A percentile compares a stretch with the other conserved stretches of the same genome.
These are phyloP conservation scores for Fusarium citri DNA, from an alignment of 2,329 filamentous ascomycete genomes.

Conservation along the genomic window DNA sequence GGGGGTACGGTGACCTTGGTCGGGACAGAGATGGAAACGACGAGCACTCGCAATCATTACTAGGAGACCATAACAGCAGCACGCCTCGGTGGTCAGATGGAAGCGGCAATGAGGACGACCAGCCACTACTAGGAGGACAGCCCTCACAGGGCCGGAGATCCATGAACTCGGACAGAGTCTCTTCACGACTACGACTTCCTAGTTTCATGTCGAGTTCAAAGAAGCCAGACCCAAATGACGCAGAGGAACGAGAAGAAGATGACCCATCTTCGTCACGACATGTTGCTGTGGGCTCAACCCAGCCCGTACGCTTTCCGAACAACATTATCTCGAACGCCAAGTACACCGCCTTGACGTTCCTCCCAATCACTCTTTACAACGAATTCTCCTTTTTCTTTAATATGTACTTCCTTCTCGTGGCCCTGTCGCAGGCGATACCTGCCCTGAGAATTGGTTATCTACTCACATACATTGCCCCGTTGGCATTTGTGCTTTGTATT, in stretches of 20 bases:
- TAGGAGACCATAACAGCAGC: slow-evolving; percentile 70
- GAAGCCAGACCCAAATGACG: slow-evolving; percentile 53
- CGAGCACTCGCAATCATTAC: slow-evolving; percentile 74
- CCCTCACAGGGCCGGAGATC: slow-evolving; percentile 46
- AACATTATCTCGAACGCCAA: slow-evolving; percentile 97
- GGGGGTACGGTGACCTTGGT: slow-evolving; percentile 71
- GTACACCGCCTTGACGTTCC: slow-evolving; percentile 94
- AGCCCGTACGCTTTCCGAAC: slow-evolving; percentile 81
- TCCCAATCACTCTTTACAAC: slow-evolving; percentile 95
- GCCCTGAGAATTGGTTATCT: slow-evolving; percentile 92
- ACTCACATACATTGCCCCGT: slow-evolving; percentile 90
- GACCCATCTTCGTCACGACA: slow-evolving; percentile 78
- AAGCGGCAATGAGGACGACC: slow-evolving; percentile 74
- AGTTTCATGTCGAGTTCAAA: slow-evolving; percentile 69
- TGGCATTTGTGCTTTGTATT: slow-evolving; percentile 91
- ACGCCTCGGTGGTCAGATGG: slow-evolving; percentile 69
- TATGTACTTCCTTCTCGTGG: slow-evolving; percentile 97
- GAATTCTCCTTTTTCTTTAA: slow-evolving; percentile 99
- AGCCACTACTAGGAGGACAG: slow-evolving; percentile 72
- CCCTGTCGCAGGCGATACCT: slow-evolving; percentile 91
- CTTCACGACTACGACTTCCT: slow-evolving; percentile 71
- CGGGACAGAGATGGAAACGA: slow-evolving; percentile 66
- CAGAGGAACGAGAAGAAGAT: slow-evolving; percentile 65
- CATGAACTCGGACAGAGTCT: slow-evolving; percentile 47
- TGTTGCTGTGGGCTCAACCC: slow-evolving; percentile 79